Evolutionary conservation across 257 asterid genomes (phyloP), one percentile per base, ranked within the genome.

Genomic region (Nicotiana knightiana): DNA sequence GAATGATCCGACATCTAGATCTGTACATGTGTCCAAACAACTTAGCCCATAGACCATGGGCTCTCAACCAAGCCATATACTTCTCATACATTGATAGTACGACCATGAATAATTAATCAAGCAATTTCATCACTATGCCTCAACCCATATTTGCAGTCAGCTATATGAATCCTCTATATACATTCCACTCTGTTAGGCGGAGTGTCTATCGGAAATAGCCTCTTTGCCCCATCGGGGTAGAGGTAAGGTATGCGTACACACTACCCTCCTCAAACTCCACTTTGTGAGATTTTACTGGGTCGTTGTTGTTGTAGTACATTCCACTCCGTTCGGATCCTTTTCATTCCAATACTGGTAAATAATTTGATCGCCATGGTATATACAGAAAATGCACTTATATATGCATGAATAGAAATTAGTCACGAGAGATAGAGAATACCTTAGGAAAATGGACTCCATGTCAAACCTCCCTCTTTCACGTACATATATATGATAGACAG

Each of bases 401-500:
- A 39, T n/a, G 77, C 10, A 55, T 58, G 35, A n/a, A 46, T 73
- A 32, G 35, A 3, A 32, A 32, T 26, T 24, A 15, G 26, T 26
- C 46, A 28, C 51, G 46, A 26, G 28, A 51, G 28, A 77, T 35
- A 8, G 67, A 66, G 54, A 24, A 82, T 92, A 96, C 99, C 98
- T 92, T 67, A 94, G 83, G 91, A 92, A 96, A 87, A 96, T 35
- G 76, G 99, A 94, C 87, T 89, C 90, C 99, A 87, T 78, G 71
- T 89, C 85, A 75, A 96, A 88, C 88, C 94, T 88, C 87, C 99
- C 99, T 81, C 99, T 88, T 91, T 96, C 99, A 57, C 99, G 89
- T 4, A 87, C 97, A 82, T 89, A 96, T 64, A 93, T 24, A 86
- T 96, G 99, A 88, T 93, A 90, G 16, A 86, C 81, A 67, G 94